Evolutionary conservation across 106 monocot species (phyloP), one percentile per base, ranked within the genome.

Genomic region (Gastrodia elata): DNA sequence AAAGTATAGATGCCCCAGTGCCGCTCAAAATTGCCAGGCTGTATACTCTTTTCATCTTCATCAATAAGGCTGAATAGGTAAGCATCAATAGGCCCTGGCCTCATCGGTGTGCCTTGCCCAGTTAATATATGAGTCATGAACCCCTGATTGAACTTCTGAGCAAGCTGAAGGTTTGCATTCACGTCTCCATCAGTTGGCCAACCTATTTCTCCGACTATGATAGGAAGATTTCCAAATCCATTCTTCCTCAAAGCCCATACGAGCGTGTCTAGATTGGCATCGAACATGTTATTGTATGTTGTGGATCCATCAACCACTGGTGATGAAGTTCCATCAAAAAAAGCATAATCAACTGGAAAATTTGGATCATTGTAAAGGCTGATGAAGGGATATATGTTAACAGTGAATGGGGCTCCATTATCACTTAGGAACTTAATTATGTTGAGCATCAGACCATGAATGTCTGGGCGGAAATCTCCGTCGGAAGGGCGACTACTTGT

Each of bases 381-480:
- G 67, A 88, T 79, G 81, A 91, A 91, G 5, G 91, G 91, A 83
- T 88, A 92, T 39, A 92, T 92, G 86, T 92, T 92, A 73, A 90
- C 90, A 13, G 84, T 84, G 84, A 90, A 90, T 6, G 90, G 82
- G 2, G 84, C 78, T 2, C 39, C 70, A 34, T 72, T 90, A 48
- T 82, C 44, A 49, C 69, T 75, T 42, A 87, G 73, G 73, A 90
- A 87, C 57, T 77, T 69, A 69, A 84, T 82, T 25, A 90, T 90
- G 40, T 80, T 64, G 33, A 78, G 68, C 84, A 82, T 87, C 30
- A 79, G 72, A 25, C 71, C 75, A 6, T 15, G 37, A 75, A 86
- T 80, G 44, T 90, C 87, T 2, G 58, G 3, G 2, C 90, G 86
- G 76, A 87, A 90, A 3, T 77, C 32, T 3, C 87, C 90, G 11